Percentiles rank a stretch among this genome's conserved stretches.
Conservation (phyloP, 1,284 basidiomycete genomes). For the Phylloboletellus chloephorus region DNA sequence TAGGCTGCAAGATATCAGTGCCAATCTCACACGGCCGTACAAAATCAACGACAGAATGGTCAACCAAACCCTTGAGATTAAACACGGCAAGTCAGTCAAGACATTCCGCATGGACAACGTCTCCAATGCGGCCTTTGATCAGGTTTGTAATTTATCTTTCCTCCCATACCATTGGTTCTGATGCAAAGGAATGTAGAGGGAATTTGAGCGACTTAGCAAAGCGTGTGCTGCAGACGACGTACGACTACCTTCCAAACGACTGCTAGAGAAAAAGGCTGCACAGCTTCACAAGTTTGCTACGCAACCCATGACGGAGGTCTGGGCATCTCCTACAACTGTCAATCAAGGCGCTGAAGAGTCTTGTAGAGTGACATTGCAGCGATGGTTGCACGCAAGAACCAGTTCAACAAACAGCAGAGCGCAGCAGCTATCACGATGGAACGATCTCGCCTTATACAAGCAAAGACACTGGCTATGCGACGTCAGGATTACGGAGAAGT, state of each 20-base stretch:
- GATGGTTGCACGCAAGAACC: conserved; percentile 66
- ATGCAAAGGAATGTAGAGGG: conserved; percentile 46
- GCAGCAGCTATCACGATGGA: conserved; percentile 47
- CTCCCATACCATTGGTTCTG: conserved; percentile 2
- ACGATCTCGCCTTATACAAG: conserved; percentile 57
- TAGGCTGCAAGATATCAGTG: conserved; percentile 33
- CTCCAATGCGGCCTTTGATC: conserved; percentile 62
- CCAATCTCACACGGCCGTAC: conserved; percentile 61
- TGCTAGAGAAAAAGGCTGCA: conserved; percentile 58
- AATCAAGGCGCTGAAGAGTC: conserved; percentile 7
- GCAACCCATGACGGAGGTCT: conserved; percentile 73
- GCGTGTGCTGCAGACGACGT: conserved; percentile 51
- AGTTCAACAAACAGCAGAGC: conserved; percentile 44
- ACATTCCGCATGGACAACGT: conserved; percentile 74
- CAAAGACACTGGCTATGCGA: conserved; percentile 63
- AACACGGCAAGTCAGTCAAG: conserved; percentile 59
- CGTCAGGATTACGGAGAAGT: conserved; percentile 65
- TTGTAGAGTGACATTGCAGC: conserved; percentile 59
- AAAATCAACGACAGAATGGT: conserved; percentile 63
- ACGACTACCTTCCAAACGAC: conserved; percentile 60
- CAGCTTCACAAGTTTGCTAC: conserved; percentile 55
- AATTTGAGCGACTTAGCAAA: conserved; percentile 60
- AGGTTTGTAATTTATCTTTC: conserved; percentile 41
- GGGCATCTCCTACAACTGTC: conserved; percentile 3
- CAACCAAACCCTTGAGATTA: conserved; percentile 62